phyloP scores from a whole-genome alignment of 306 rosid species.

The Fragaria ananassa region DNA sequence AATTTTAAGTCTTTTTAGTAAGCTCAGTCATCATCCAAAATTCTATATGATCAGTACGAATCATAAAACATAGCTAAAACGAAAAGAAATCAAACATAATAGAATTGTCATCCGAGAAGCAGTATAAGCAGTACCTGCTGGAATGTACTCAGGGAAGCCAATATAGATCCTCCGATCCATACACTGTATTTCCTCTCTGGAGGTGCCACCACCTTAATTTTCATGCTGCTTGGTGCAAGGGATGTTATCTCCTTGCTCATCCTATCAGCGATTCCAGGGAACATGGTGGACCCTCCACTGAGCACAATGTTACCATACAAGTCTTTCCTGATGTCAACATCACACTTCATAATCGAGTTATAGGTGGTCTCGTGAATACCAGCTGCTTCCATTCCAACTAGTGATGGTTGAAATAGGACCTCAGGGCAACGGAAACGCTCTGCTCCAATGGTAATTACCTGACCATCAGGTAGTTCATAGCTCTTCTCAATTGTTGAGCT shows the following conservation, averaged over 20 bases:
- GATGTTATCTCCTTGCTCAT: conserved; percentile 49
- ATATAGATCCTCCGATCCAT: conserved; percentile 45
- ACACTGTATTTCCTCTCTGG: conserved; percentile 47
- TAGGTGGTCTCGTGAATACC: conserved; percentile 43
- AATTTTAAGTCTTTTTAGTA: neutral
- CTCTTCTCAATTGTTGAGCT: conserved; percentile 42
- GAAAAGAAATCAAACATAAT: neutral
- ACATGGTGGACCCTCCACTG: conserved; percentile 48
- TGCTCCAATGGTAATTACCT: conserved; percentile 42
- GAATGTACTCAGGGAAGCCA: conserved; percentile 46
- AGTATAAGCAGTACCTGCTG: conserved; percentile 33
- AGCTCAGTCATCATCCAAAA: neutral
- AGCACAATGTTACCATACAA: conserved; percentile 42
- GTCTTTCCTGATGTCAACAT: conserved; percentile 41
- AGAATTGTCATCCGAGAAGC: neutral
- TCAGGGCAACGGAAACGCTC: conserved; percentile 48
- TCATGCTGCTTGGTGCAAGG: conserved; percentile 46
- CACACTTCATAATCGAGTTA: conserved; percentile 44
- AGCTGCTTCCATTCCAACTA: conserved; percentile 41
- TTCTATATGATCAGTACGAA: neutral
- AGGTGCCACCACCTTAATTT: conserved; percentile 39
- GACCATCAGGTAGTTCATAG: conserved; percentile 42
- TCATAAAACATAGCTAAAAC: neutral
- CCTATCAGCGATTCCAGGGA: conserved; percentile 42
- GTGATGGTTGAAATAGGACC: conserved; percentile 43